A percentile compares a stretch with the other conserved stretches of the same genome.
Evolutionary conservation across 2,329 filamentous ascomycete species (phyloP).

Genomic region (Byssochlamys sp.): DNA sequence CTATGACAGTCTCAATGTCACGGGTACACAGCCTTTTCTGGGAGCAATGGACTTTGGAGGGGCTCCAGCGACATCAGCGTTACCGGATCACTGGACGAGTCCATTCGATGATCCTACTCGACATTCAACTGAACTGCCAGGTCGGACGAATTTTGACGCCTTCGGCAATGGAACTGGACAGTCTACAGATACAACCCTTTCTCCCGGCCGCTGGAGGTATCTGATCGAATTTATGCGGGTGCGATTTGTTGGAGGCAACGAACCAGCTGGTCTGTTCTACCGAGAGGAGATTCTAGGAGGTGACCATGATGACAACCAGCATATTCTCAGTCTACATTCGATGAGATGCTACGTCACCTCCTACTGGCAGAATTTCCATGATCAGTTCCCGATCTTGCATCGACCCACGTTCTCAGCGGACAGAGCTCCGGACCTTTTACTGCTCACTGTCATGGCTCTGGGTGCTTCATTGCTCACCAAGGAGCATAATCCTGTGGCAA

Average conservation of each 20-base stretch:
- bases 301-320: slow-evolving; percentile 53
- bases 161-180: neutral
- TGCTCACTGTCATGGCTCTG: slow-evolving; percentile 87
- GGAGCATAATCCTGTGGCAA: slow-evolving; percentile 62
- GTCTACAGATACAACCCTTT: neutral
- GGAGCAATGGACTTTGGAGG: neutral
- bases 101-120: neutral
- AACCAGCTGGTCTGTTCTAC: slow-evolving; percentile 61
- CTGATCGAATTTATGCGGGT: neutral
- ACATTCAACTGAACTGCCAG: neutral
- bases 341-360: slow-evolving; percentile 90
- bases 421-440: slow-evolving; percentile 69
- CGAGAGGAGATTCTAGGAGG: slow-evolving; percentile 72
- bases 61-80: neutral
- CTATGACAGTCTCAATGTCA: slow-evolving; percentile 41
- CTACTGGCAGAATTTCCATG: slow-evolving; percentile 91
- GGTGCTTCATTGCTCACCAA: slow-evolving; percentile 84
- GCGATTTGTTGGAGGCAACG: slow-evolving; percentile 71
- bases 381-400: slow-evolving; percentile 87
- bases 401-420: slow-evolving; percentile 87
- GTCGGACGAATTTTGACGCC: neutral
- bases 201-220: neutral
- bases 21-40: slow-evolving; percentile 27
- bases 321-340: slow-evolving; percentile 74
- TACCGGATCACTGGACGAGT: neutral